phyloP scores from a whole-genome alignment of 495 filamentous ascomycete species.

The Penicillium cosmopolitanum region DNA sequence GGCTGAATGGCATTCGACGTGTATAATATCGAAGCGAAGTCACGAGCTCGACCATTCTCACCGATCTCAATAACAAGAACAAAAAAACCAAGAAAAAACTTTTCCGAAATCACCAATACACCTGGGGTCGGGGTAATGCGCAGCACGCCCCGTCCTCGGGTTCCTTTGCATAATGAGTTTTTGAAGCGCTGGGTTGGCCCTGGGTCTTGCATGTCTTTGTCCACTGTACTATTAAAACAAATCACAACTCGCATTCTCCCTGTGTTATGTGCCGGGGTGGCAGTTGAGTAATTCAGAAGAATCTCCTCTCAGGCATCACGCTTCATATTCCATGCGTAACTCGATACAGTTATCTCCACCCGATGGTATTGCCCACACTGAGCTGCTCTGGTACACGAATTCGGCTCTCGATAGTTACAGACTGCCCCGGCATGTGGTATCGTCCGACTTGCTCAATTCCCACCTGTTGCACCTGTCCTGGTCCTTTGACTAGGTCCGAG shows the following conservation, averaged over 20 bases:
- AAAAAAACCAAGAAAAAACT: conserved; percentile 9
- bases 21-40: conserved; percentile 47
- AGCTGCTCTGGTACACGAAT: too few species aligned
- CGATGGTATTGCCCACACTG: too few species aligned
- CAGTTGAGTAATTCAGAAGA: conserved; percentile 41
- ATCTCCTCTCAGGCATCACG: conserved; percentile 39
- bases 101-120: conserved; percentile 8
- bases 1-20: conserved; percentile 20
- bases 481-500: too few species aligned
- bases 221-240: conserved; percentile 43
- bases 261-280: conserved; percentile 14
- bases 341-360: too few species aligned
- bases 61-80: conserved; percentile 33
- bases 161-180: conserved; percentile 43
- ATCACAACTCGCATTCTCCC: conserved; percentile 24
- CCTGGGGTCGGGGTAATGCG: conserved; percentile 2
- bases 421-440: too few species aligned
- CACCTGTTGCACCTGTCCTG: too few species aligned
- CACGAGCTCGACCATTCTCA: conserved; percentile 36
- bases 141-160: conserved; percentile 9
- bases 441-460: too few species aligned
- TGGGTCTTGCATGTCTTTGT: conserved; percentile 47
- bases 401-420: too few species aligned
- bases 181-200: conserved; percentile 50
- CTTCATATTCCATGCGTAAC: too few species aligned